Evolutionary conservation across 2,329 filamentous ascomycete species (phyloP), one percentile per base, ranked within the genome.

Genomic region (Ceratocystis papillata): DNA sequence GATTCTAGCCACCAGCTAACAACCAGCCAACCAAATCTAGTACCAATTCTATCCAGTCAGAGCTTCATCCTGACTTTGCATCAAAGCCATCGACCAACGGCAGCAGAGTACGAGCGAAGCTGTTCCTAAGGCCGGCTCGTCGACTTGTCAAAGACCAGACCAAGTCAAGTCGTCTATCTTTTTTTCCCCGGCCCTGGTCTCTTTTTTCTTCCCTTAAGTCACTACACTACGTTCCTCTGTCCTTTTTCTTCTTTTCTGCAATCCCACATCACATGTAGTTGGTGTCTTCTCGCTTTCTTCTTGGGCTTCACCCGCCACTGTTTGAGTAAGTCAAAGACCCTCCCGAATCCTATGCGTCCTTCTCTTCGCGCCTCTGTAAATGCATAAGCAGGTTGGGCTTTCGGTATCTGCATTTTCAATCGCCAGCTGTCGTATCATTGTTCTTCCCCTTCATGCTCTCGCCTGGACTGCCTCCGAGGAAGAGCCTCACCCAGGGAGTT

Each of bases 261-360:
- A n/a, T 59, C 17, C 7, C 30, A 17, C 30, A 37, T 59, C 55
- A 37, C 55, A 59, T 59, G 55, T 17, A 59, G 55, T 12, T 59
- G 17, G 55, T 30, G 30, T 37, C 37, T 28, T 37, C 55, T 59
- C 5, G n/a, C 48, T 25, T 59, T 59, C 30, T 25, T 59, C 55
- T 59, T 59, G 55, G 55, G 28, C 55, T 37, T 59, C 55, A 59
- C 55, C 55, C 55, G 55, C 55, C 55, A 37, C 28, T 37, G 55
- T 37, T 59, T 59, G 55, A 59, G 55, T 59, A 59, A 59, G 55
- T 59, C 28, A 59, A 28, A 28, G 48, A 53, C 12, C 48, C 22
- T 25, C 48, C 8, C 48, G 7, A 20, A 20, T 50, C 48, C 48
- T 22, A 22, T 28, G 20, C 12, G 25, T 15, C 48, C 15, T 5